Base-by-base conservation (phyloP, 768 basidiomycete genomes). In the Coprinopsis sp. region DNA sequence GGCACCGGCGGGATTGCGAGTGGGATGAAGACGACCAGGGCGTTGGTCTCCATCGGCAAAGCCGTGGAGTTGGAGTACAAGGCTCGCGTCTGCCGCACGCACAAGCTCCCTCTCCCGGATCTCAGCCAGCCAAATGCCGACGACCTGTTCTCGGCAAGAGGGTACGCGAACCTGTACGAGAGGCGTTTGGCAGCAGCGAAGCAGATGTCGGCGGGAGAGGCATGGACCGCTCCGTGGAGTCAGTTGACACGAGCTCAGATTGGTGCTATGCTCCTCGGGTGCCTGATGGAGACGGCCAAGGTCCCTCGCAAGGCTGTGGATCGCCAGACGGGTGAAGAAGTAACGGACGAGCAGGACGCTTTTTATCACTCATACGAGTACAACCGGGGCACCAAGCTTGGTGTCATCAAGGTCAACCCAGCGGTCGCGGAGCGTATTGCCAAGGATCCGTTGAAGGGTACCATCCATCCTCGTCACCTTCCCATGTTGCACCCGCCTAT, bases 321-420 rank as follows among this genome's bases (percentile, higher is more conserved):
- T 59, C 82, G 78, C 30, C 61, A 60, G 11, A 86, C 84, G 0
- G 81, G 79, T 10, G 72, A 84, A 51, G 51, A 60, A 30, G 54
- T 87, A 82, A 68, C 76, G 24, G 92, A 96, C 62, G 68, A 71
- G 16, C 94, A 97, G 55, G 88, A 89, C 0, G 95, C 94, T 1
- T 93, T 98, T 67, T 82, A 81, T 44, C 93, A 96, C 58, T 76
- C 81, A 2, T 96, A 96, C 60, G 94, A 97, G 64, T 95, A 93
- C 60, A 62, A 84, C n/a, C 80, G 89, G n/a, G 93, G 95, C 1
- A 83, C 83, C 51, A 95, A 92, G 61, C 75, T 96, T n/a, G 95
- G 95, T 23, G 80, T 97, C 18, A 84, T 98, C 61, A 82, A 82
- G 59, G 66, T 95, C 49, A 95, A 97, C 62, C 82, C 85, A 0